Conservation (phyloP, 2,329 filamentous ascomycete genomes). For the Trichoderma sp. region DNA sequence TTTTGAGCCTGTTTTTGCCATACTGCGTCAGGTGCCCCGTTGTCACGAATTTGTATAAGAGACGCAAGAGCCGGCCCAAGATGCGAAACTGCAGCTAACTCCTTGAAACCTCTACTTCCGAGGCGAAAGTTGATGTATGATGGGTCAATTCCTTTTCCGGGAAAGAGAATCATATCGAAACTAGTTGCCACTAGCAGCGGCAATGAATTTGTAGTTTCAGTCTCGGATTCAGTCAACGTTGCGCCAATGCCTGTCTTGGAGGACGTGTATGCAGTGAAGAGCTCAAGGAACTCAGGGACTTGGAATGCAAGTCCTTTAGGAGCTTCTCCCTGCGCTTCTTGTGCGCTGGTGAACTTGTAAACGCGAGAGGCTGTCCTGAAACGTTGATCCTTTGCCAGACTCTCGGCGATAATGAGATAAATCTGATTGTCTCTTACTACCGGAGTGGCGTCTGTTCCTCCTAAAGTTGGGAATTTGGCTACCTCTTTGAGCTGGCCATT, state of each 20-base stretch:
- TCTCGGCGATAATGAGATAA: background rate
- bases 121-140: background rate
- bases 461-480: background rate
- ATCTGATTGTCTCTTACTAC: background rate
- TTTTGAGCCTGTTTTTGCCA: background rate
- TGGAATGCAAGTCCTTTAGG: background rate
- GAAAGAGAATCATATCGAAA: background rate
- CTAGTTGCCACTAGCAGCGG: background rate
- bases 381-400: background rate
- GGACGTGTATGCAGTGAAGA: background rate
- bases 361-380: background rate
- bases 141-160: background rate
- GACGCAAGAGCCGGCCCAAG: background rate
- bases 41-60: background rate
- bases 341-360: background rate
- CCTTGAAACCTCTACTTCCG: background rate
- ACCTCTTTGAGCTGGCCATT: background rate
- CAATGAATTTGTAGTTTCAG: background rate
- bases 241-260: background rate
- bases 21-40: background rate
- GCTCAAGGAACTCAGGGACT: background rate
- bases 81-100: background rate
- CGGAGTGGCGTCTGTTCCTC: background rate
- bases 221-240: background rate
- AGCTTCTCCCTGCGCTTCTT: background rate